phyloP scores from a whole-genome alignment of 306 rosid genomes.

The Lotus japonicus region DNA sequence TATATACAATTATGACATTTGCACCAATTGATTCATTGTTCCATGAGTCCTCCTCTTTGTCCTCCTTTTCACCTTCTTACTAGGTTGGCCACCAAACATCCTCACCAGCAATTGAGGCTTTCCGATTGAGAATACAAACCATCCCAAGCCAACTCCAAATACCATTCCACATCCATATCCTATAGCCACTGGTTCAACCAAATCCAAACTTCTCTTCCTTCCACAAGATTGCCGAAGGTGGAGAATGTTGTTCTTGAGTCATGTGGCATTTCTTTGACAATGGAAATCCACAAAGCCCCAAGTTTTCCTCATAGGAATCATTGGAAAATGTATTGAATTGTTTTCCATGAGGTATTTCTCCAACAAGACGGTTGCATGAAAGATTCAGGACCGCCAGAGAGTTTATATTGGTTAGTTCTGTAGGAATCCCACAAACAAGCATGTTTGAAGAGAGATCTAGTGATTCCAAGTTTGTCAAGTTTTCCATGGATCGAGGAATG shows the following conservation, averaged over 20 bases:
- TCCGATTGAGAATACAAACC: background rate
- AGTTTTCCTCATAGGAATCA: slow-evolving; percentile 28
- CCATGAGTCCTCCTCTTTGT: too few relatives aligned
- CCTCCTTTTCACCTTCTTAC: too few relatives aligned
- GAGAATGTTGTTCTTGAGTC: background rate
- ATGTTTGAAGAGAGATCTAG: slow-evolving; percentile 40
- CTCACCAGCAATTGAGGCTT: too few relatives aligned
- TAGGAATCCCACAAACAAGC: slow-evolving; percentile 11
- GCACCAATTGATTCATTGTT: too few relatives aligned
- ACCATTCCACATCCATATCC: slow-evolving; percentile 37
- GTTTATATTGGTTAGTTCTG: background rate
- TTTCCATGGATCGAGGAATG: slow-evolving; percentile 22
- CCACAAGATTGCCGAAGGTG: background rate
- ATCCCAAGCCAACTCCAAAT: slow-evolving; percentile 22
- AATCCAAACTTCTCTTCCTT: slow-evolving; percentile 3
- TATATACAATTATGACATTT: too few relatives aligned
- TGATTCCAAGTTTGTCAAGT: slow-evolving; percentile 23
- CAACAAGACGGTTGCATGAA: slow-evolving; percentile 19
- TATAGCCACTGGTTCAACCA: slow-evolving; percentile 22
- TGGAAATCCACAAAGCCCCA: slow-evolving; percentile 25
- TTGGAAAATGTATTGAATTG: slow-evolving; percentile 31
- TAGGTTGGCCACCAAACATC: too few relatives aligned
- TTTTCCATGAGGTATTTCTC: slow-evolving; percentile 29
- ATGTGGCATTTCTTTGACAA: slow-evolving; percentile 9
- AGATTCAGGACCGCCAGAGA: slow-evolving; percentile 14